phyloP scores from a whole-genome alignment of 2,329 filamentous ascomycete genomes.

The Diplocarpon rosae region DNA sequence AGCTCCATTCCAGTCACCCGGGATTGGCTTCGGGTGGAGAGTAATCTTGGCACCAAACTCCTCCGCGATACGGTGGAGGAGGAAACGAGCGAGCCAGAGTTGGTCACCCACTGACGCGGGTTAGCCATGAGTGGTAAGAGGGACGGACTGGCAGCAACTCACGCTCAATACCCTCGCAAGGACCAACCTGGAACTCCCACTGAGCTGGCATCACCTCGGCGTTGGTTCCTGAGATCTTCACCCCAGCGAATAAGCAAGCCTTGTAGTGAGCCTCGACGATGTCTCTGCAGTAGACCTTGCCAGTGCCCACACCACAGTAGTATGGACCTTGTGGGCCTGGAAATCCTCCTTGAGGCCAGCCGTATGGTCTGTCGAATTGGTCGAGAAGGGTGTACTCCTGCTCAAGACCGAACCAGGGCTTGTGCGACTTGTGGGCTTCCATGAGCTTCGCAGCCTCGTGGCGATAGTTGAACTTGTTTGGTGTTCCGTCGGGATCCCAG shows the following conservation, averaged over 20 bases:
- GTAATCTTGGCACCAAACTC: slow-evolving; percentile 96
- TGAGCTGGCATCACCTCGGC: slow-evolving; percentile 97
- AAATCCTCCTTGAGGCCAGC: slow-evolving; percentile 76
- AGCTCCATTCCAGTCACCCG: slow-evolving; percentile 94
- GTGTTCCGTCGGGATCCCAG: slow-evolving; percentile 85
- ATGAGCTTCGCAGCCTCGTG: slow-evolving; percentile 85
- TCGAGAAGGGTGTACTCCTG: slow-evolving; percentile 96
- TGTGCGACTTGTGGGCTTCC: slow-evolving; percentile 69
- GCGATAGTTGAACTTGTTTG: slow-evolving; percentile 98
- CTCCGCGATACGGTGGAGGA: slow-evolving; percentile 84
- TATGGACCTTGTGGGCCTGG: slow-evolving; percentile 80
- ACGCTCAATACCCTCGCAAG: slow-evolving; percentile 77
- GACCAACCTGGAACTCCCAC: slow-evolving; percentile 97
- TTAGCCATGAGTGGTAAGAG: slow-evolving; percentile 18
- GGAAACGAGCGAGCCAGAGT: slow-evolving; percentile 86
- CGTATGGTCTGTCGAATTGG: slow-evolving; percentile 75
- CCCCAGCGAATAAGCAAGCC: slow-evolving; percentile 69
- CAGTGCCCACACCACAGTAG: slow-evolving; percentile 96
- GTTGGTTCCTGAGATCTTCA: slow-evolving; percentile 97
- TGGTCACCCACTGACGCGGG: slow-evolving; percentile 69
- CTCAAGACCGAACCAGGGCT: slow-evolving; percentile 96
- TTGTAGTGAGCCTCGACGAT: slow-evolving; percentile 94
- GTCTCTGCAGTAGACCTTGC: slow-evolving; percentile 96
- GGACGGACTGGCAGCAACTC: slow-evolving; percentile 27
- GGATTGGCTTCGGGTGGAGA: slow-evolving; percentile 89